Conservation (phyloP, 306 rosid species). For the Pueraria montana region DNA sequence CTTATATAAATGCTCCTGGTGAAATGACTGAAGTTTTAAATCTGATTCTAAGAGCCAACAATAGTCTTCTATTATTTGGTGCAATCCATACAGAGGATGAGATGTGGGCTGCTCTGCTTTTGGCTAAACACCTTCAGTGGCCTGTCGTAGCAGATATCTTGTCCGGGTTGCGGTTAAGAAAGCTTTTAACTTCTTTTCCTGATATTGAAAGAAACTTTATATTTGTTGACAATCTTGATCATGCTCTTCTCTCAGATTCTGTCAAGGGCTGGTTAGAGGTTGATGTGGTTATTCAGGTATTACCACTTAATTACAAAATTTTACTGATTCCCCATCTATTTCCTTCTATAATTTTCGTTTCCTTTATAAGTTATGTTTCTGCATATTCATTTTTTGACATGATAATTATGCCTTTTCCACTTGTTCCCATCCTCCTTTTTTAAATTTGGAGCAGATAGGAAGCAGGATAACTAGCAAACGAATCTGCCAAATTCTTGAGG, state of each 20-base stretch:
- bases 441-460: conserved; percentile 76
- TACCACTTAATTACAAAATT: conserved; percentile 8
- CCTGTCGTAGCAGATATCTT: conserved; percentile 92
- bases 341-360: conserved; percentile 25
- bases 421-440: conserved; percentile 23
- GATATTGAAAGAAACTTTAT: conserved; percentile 67
- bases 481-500: conserved; percentile 79
- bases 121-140: conserved; percentile 92
- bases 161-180: conserved; percentile 92
- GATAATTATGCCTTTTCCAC: conserved; percentile 10
- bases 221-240: conserved; percentile 93
- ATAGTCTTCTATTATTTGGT: conserved; percentile 81
- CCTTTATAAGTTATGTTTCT: conserved; percentile 4
- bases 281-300: conserved; percentile 92
- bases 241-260: conserved; percentile 79
- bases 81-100: conserved; percentile 89
- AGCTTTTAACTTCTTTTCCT: conserved; percentile 69
- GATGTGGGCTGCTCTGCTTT: conserved; percentile 91
- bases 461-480: conserved; percentile 95
- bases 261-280: conserved; percentile 68
- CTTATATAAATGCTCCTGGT: conserved; percentile 50
- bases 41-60: conserved; percentile 62
- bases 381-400: conserved; percentile 3
- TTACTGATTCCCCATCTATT: conserved; percentile 15
- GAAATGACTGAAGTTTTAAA: conserved; percentile 68